Percentiles rank a stretch among this genome's conserved stretches.
These are phyloP conservation scores for Erysimum cheiri DNA, from an alignment of 441 rosid genomes.

Conservation along the genomic window DNA sequence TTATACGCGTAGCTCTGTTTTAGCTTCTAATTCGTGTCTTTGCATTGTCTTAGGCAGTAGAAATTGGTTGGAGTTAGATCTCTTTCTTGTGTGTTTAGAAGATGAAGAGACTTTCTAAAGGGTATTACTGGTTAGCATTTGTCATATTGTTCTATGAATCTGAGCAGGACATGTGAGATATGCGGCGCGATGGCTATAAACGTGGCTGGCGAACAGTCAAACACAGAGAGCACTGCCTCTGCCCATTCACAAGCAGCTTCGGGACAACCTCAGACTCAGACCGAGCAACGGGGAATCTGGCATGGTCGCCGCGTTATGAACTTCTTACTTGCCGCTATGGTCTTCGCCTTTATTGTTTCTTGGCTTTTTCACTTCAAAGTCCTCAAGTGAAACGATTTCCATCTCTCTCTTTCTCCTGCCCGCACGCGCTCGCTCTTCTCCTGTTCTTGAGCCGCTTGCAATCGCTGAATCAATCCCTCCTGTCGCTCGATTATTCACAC, in stretches of 20 bases:
- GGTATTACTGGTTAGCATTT: slow-evolving; percentile 11
- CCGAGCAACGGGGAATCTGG: slow-evolving; percentile 47
- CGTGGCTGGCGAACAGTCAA: slow-evolving; percentile 47
- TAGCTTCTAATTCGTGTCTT: background rate
- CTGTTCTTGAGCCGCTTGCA: slow-evolving; percentile 36
- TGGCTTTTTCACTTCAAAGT: slow-evolving; percentile 58
- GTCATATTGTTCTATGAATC: slow-evolving; percentile 15
- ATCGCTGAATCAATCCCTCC: slow-evolving; percentile 40
- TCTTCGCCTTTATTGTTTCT: slow-evolving; percentile 54
- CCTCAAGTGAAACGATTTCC: slow-evolving; percentile 41
- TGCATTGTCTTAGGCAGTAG: slow-evolving; percentile 12
- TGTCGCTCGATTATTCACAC: slow-evolving; percentile 42
- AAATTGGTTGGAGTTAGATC: slow-evolving; percentile 13
- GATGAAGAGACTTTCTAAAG: background rate
- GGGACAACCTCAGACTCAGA: slow-evolving; percentile 43
- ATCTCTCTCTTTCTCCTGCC: background rate
- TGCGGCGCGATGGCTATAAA: slow-evolving; percentile 54
- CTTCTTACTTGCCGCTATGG: slow-evolving; percentile 52
- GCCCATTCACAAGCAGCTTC: slow-evolving; percentile 34
- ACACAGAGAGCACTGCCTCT: slow-evolving; percentile 35
- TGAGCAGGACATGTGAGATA: slow-evolving; percentile 55
- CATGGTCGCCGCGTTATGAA: slow-evolving; percentile 54
- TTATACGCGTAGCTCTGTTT: background rate
- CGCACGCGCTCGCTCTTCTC: slow-evolving; percentile 29
- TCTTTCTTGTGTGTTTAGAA: slow-evolving; percentile 25